These are phyloP conservation scores for Naumovozyma dairenensis DNA, from an alignment of 805 yeast species.

Conservation along the genomic window DNA sequence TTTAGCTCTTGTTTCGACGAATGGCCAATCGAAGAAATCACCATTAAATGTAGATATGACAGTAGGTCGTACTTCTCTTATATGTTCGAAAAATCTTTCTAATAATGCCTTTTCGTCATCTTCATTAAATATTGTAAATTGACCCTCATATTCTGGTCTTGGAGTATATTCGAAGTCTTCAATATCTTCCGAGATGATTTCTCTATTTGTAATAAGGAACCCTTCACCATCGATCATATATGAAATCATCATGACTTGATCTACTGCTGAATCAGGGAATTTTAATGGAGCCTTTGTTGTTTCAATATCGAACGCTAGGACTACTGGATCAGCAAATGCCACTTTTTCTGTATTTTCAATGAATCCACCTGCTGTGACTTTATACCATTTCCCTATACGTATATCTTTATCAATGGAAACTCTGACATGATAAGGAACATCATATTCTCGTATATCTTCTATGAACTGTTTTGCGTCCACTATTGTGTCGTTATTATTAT, in stretches of 20 bases:
- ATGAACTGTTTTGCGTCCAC: constrained; percentile 47
- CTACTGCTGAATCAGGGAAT: constrained; percentile 85
- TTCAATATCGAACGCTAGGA: constrained; percentile 93
- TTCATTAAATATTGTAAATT: constrained; percentile 84
- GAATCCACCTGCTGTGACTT: constrained; percentile 53
- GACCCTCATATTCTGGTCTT: constrained; percentile 88
- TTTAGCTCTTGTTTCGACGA: constrained; percentile 79
- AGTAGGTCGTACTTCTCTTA: constrained; percentile 80
- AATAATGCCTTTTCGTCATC: constrained; percentile 69
- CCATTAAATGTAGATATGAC: constrained; percentile 98
- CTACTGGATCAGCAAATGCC: constrained; percentile 96
- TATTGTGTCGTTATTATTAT: constrained; percentile 9
- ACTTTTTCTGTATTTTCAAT: constrained; percentile 55
- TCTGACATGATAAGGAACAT: constrained; percentile 93
- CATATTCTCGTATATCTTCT: constrained; percentile 83
- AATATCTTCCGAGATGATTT: constrained; percentile 87
- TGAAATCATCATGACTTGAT: constrained; percentile 97
- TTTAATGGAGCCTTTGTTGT: constrained; percentile 94
- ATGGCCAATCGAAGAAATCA: constrained; percentile 99
- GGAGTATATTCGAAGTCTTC: constrained; percentile 98
- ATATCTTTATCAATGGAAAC: constrained; percentile 85
- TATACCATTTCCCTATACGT: constrained; percentile 94
- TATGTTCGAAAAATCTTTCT: constrained; percentile 76
- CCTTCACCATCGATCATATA: constrained; percentile 99
- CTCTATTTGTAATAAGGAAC: constrained; percentile 84